Conservation (phyloP, 371 early-diverging fungal genomes). For the Actinomortierella ambigua region DNA sequence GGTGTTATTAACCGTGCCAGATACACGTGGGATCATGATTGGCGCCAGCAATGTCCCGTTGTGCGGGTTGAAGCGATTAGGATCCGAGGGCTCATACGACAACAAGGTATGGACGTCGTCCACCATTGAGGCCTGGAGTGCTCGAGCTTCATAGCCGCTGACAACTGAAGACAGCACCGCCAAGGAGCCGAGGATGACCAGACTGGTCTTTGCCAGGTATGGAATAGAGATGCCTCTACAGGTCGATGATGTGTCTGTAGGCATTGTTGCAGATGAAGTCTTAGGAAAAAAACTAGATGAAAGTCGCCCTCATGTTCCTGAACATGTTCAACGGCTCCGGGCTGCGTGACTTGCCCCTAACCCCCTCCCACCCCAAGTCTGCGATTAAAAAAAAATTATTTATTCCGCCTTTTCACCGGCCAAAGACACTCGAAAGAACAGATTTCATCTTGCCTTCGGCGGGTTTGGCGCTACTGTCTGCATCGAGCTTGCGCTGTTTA, state of each 20-base stretch:
- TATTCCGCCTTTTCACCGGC: constrained; percentile 24
- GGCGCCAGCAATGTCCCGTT: constrained; percentile 66
- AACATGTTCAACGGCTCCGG: too few relatives aligned
- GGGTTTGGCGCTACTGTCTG: not conserved
- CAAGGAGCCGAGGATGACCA: too few relatives aligned
- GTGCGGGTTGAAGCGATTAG: constrained; percentile 28
- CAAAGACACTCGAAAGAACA: constrained; percentile 43
- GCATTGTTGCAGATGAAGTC: too few relatives aligned
- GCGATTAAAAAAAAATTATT: too few relatives aligned
- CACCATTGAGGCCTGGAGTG: constrained; percentile 10
- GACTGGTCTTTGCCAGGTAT: too few relatives aligned
- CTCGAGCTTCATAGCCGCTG: not conserved
- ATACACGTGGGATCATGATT: constrained; percentile 72
- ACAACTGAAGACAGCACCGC: too few relatives aligned
- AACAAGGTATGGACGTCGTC: constrained; percentile 30
- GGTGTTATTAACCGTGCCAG: constrained; percentile 74
- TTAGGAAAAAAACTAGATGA: too few relatives aligned
- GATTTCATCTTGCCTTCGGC: constrained; percentile 35
- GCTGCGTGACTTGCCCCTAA: too few relatives aligned
- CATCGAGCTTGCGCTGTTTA: constrained; percentile 58
- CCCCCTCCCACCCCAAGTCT: too few relatives aligned
- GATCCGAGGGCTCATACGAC: constrained; percentile 27
- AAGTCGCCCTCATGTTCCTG: too few relatives aligned
- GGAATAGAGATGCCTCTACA: too few relatives aligned
- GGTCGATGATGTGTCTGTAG: too few relatives aligned